Base-by-base conservation (phyloP, 2,329 filamentous ascomycete genomes). In the Gaeumannomyces tritici region DNA sequence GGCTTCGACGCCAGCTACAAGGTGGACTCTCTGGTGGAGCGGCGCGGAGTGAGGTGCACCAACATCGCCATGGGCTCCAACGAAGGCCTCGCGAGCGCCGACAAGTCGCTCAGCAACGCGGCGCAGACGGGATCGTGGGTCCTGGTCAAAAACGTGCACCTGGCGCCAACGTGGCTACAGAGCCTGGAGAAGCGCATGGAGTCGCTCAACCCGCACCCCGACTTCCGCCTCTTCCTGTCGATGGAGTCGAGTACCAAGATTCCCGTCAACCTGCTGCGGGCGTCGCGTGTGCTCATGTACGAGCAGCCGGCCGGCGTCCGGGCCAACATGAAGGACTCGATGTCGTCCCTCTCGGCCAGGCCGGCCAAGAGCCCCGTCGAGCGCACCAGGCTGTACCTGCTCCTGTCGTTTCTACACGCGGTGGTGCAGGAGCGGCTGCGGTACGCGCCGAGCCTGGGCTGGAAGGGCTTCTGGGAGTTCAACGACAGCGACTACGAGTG, bases 401-500 rank as follows among this genome's bases (percentile, higher is more conserved):
- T 99, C 59, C 83, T 99, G 51, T 95, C 90, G 3, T 98, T 99
- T 83, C 73, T 99, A 69, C 95, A 99, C 73, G 96, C 95, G 8
- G 93, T 99, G 51, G 87, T 97, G 13, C 95, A 99, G 74, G 95
- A 99, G 75, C 84, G 96, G 69, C 80, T 99, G 65, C 89, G 95
- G 65, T 99, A 99, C 73, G 93, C 93, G 28, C 96, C 95, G 0
- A 93, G 84, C 63, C 80, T 99, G 62, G 95, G 95, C 64, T 99
- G 95, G 95, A 97, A 96, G 79, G 91, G 92, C 62, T 96, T 97
- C 82, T 99, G 96, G 95, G 96, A 99, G 76, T 99, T 99, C 76
- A 99, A 99, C 73, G 96, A 99, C 75, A 96, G 93, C 69, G 95
- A 99, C 90, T 98, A 98, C 75, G 93, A 99, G 82, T 99, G 95